Base-by-base conservation (phyloP, 352 stramenopile species). In the Blastocystis sp. region DNA sequence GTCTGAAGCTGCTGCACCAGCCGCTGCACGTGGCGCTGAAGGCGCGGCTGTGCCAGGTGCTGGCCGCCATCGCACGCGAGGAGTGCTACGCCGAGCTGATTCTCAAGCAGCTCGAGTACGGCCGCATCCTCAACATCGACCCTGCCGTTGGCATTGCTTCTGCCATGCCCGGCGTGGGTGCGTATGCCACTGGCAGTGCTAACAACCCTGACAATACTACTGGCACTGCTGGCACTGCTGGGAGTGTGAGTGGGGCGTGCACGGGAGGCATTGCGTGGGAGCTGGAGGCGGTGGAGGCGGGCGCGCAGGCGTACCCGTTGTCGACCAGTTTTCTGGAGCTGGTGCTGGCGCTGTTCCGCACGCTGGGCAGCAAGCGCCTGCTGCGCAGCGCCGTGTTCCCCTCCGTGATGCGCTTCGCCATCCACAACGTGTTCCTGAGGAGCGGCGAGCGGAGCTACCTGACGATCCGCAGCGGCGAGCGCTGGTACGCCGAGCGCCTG, bases 1-100 rank as follows among this genome's bases (percentile, higher is more conserved):
- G 74, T 64, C 34, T 84, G 2, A 53, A 59, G 34, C 61, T 84
- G 5, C 74, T 84, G 2, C 56, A 84, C 48, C 74, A 84, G 28
- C 74, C 74, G 10, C 19, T 84, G 2, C 74, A 84, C 45, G 61
- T 84, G n/a, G 48, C 69, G 28, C 40, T 84, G 52, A 84, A 84
- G 60, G 60, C 74, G 28, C 4, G 41, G n/a, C n/a, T 84, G 11
- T 53, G 53, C 45, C 14, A 28, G 2, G 34, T 84, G n/a, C 74
- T 84, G 52, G 28, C 38, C 38, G 65, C 52, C 11, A 45, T 84
- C n/a, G 74, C 38, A 17, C 43, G 19, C 11, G 56, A 84, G 40
- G 34, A 53, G 4, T 10, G 3, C 11, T 84, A 84, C 48, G 74
- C 74, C 0, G 14, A 84, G 52, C 11, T 48, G 2, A 60, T 84